These are phyloP conservation scores for Tylopilus orsonianus DNA, from an alignment of 1,284 basidiomycete genomes.

Conservation along the genomic window DNA sequence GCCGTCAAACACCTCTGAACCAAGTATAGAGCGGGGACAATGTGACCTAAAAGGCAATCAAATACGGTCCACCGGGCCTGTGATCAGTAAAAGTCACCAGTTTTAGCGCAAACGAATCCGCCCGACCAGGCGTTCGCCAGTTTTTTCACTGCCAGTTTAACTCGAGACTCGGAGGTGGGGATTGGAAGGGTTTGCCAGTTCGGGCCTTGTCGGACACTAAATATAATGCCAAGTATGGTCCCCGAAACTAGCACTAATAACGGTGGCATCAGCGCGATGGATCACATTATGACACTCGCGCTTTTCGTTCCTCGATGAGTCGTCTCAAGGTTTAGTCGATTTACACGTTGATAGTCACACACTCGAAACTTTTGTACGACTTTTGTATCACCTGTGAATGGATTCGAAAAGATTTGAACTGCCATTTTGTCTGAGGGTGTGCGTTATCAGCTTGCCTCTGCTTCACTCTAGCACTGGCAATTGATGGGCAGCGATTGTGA, in stretches of 20 bases:
- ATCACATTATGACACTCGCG: not conserved
- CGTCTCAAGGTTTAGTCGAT: not conserved
- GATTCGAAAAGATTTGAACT: not conserved
- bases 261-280: constrained; percentile 9
- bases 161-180: not conserved
- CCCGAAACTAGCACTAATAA: not conserved
- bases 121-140: no score
- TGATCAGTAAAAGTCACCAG: no score
- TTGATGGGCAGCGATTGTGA: not conserved
- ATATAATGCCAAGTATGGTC: not conserved
- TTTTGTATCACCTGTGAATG: not conserved
- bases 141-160: no score
- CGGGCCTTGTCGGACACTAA: constrained; percentile 3
- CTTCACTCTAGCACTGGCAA: not conserved
- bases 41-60: no score
- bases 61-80: no score
- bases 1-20: no score
- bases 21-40: no score
- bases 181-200: no score
- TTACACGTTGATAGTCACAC: not conserved
- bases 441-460: not conserved
- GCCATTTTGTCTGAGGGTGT: not conserved
- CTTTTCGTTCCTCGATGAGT: not conserved
- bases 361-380: not conserved
- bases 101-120: no score